Base-by-base conservation (phyloP, 495 filamentous ascomycete genomes). In the Copromyces sp. region DNA sequence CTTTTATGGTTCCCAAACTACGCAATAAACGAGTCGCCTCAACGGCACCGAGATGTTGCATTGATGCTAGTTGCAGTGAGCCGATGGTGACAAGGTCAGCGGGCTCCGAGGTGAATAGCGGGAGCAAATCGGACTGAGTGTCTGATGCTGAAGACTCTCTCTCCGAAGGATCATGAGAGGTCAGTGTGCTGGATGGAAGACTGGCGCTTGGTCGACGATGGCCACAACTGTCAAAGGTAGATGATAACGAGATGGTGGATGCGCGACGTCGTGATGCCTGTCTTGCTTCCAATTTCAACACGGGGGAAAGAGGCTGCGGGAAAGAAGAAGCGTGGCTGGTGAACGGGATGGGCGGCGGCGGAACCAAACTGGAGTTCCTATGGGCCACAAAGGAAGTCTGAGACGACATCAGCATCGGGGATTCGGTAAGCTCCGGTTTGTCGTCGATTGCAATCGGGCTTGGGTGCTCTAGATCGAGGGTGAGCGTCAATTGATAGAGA, bases 31-130 rank as follows among this genome's bases (percentile, higher is more conserved):
- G 72, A 4, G 73, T 59, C 1, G 75, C 75, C 20, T 74, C 74
- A 4, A 77, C 74, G 5, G 78, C 78, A 6, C 74, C 74, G 9
- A 65, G 70, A 29, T 79, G 77, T 40, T 72, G 74, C 78, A 79
- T 77, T 39, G 77, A 77, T 12, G 72, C 69, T 40, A 79, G 71
- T 73, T 79, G 76, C 11, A 79, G 68, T n/a, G 74, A 74, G 24
- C 77, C 77, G 16, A 79, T 72, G 12, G 77, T 77, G 69, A 79
- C 74, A n/a, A 79, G 74, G 47, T 78, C 78, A 24, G 61, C 45
- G 4, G 78, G 78, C 14, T 68, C 71, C 37, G 78, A 76, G 0
- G 75, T 76, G 68, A 78, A 77, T 5, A 42, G 32, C 14, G 76
- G 77, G 1, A 78, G 72, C 7, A 69, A 59, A 24, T 75, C 71